These are phyloP conservation scores for Ganoderma meredithae DNA, from an alignment of 1,284 basidiomycete genomes.

Conservation along the genomic window DNA sequence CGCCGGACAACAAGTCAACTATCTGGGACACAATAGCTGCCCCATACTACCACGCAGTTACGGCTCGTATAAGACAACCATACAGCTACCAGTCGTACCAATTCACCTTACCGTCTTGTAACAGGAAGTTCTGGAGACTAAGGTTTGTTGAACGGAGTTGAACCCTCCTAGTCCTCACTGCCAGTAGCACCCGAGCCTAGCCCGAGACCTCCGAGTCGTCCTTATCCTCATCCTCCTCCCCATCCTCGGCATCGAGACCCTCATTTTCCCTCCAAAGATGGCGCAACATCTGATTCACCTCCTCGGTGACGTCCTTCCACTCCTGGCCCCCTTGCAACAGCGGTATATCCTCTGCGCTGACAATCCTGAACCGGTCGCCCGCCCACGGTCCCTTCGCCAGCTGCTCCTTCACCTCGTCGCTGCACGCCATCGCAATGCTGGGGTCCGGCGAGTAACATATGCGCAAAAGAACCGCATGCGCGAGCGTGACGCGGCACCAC, in stretches of 20 bases:
- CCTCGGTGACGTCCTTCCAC: constrained; percentile 30
- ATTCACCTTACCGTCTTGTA: too few relatives aligned
- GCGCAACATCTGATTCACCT: constrained; percentile 13
- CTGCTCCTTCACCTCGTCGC: neutral
- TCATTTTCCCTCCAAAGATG: constrained; percentile 6
- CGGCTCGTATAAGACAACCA: too few relatives aligned
- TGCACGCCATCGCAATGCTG: neutral
- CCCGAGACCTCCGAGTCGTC: neutral
- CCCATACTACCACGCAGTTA: too few relatives aligned
- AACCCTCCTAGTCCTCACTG: too few relatives aligned
- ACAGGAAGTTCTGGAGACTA: too few relatives aligned
- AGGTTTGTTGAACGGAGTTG: too few relatives aligned
- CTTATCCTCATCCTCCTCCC: neutral
- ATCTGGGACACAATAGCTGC: neutral
- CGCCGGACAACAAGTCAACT: neutral
- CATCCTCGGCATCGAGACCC: neutral
- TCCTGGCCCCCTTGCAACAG: neutral
- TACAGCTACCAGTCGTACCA: too few relatives aligned
- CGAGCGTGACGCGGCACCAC: too few relatives aligned
- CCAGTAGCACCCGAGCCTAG: too few relatives aligned
- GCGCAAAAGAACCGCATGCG: neutral
- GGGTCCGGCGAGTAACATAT: neutral
- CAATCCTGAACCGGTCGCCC: constrained; percentile 13
- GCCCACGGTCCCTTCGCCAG: constrained; percentile 8
- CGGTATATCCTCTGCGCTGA: neutral